A percentile compares a stretch with the other conserved stretches of the same genome.
These are phyloP conservation scores for Plasmodium blacklocki DNA, from an alignment of 169 alveolate species.

Conservation along the genomic window DNA sequence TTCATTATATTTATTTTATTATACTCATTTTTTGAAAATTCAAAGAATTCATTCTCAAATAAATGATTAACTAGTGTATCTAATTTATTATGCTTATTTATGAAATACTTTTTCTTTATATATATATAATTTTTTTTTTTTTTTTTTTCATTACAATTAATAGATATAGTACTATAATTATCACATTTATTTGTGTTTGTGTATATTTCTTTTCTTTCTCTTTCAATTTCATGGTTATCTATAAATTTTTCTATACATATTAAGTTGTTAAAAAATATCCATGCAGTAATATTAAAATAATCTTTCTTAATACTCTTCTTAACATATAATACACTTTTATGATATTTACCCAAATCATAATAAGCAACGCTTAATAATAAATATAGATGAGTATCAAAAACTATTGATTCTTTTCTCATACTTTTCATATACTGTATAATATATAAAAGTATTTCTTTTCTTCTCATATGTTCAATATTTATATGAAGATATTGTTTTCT, in stretches of 20 bases:
- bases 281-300: conserved; percentile 39
- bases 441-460: conserved; percentile 31
- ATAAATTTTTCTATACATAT: conserved; percentile 27
- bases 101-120: conserved; percentile 15
- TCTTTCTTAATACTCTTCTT: conserved; percentile 48
- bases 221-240: background rate
- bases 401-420: conserved; percentile 17
- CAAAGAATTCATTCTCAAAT: conserved; percentile 33
- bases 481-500: background rate
- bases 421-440: conserved; percentile 13
- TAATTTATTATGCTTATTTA: conserved; percentile 20
- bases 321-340: conserved; percentile 36
- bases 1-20: background rate
- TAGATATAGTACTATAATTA: background rate
- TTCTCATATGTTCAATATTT: conserved; percentile 9
- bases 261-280: conserved; percentile 43
- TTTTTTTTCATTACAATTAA: background rate
- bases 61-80: conserved; percentile 4
- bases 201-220: background rate
- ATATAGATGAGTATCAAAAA: conserved; percentile 46
- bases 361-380: conserved; percentile 36
- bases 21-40: background rate
- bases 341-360: conserved; percentile 26
- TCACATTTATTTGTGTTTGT: background rate
- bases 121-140: background rate